Evolutionary conservation across 768 basidiomycete genomes (phyloP).

Genomic region (Lactifluus pinguis): DNA sequence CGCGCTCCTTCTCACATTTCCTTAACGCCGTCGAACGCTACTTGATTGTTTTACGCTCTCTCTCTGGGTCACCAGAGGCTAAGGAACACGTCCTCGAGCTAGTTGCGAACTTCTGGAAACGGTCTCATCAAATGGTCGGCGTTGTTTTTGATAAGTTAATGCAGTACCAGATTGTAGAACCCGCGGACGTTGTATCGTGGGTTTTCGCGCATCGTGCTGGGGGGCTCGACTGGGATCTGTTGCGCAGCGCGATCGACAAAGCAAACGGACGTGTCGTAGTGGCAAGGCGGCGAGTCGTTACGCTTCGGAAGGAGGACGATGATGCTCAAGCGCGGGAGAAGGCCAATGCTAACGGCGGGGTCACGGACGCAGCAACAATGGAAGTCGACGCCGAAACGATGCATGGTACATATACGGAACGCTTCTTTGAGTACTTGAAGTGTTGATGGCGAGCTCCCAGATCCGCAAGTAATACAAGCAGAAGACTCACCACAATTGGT

Average conservation of each 20-base stretch:
- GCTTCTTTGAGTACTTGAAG: background rate
- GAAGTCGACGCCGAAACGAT: constrained; percentile 72
- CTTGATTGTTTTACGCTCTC: constrained; percentile 59
- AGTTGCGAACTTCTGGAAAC: constrained; percentile 72
- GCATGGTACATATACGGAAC: constrained; percentile 34
- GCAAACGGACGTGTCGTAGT: constrained; percentile 81
- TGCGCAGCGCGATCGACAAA: constrained; percentile 80
- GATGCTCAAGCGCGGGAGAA: constrained; percentile 70
- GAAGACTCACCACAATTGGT: constrained; percentile 60
- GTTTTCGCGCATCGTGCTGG: constrained; percentile 55
- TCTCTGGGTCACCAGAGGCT: constrained; percentile 45
- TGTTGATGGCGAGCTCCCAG: background rate
- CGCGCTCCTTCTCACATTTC: constrained; percentile 94
- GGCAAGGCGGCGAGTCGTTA: constrained; percentile 63
- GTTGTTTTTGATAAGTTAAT: constrained; percentile 97
- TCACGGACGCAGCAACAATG: constrained; percentile 39
- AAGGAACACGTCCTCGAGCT: constrained; percentile 64
- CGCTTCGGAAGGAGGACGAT: constrained; percentile 81
- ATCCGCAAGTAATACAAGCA: constrained; percentile 37
- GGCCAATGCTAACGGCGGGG: constrained; percentile 38
- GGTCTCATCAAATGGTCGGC: constrained; percentile 76
- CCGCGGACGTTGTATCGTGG: constrained; percentile 83
- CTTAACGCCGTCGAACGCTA: constrained; percentile 97
- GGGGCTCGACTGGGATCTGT: constrained; percentile 76
- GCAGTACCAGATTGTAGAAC: constrained; percentile 97